These are phyloP conservation scores for Diaporthe vaccinii DNA, from an alignment of 2,329 filamentous ascomycete genomes.

Conservation along the genomic window DNA sequence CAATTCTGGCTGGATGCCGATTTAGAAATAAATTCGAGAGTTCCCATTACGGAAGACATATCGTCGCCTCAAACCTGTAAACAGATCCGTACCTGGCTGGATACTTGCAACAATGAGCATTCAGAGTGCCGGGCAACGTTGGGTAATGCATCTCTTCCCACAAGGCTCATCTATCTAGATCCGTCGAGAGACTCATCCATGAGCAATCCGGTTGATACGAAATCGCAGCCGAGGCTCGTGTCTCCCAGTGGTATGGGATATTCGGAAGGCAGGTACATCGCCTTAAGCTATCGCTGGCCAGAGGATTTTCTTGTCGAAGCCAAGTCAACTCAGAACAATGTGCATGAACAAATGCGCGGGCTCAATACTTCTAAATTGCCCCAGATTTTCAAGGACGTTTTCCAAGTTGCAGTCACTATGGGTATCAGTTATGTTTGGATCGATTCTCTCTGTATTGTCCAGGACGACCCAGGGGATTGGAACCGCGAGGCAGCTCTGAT, in stretches of 20 bases:
- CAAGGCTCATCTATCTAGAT: background rate
- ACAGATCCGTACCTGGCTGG: background rate
- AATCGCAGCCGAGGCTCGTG: background rate
- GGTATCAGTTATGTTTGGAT: background rate
- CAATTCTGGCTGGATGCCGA: no score
- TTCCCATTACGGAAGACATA: background rate
- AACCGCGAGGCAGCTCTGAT: background rate
- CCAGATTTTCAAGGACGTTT: background rate
- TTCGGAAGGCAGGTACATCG: background rate
- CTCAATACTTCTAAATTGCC: background rate
- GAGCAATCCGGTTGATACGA: background rate
- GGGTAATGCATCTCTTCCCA: background rate
- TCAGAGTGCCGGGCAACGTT: background rate
- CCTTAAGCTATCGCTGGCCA: slow-evolving; percentile 1
- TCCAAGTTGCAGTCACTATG: background rate
- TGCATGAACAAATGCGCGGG: background rate
- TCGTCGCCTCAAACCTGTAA: background rate
- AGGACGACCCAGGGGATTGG: background rate
- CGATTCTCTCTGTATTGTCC: no score
- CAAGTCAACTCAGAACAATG: background rate
- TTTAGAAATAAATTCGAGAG: background rate
- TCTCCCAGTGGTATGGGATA: background rate
- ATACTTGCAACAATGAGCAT: background rate
- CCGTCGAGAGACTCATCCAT: background rate
- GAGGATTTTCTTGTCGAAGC: background rate